Percentiles rank a stretch among this genome's conserved stretches.
Conservation (phyloP, 768 basidiomycete genomes). For the Hericium coralloides region DNA sequence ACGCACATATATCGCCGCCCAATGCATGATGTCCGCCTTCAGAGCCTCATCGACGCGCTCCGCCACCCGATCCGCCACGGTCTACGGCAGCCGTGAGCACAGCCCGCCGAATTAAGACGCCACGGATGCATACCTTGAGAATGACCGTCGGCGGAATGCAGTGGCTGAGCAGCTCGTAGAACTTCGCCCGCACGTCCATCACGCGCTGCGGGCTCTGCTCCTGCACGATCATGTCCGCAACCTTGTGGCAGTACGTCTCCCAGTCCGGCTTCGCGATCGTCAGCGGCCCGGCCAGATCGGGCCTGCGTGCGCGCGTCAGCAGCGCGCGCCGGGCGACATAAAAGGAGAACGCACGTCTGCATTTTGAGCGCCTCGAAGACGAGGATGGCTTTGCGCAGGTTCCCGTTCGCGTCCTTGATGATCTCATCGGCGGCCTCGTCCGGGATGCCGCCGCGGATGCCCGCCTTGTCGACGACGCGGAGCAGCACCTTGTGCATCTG, state of each 20-base stretch:
- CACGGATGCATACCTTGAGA: slow-evolving; percentile 56
- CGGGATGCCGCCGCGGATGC: slow-evolving; percentile 59
- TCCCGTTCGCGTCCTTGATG: slow-evolving; percentile 74
- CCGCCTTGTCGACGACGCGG: slow-evolving; percentile 71
- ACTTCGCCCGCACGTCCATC: slow-evolving; percentile 86
- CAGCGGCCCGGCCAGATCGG: slow-evolving; percentile 73
- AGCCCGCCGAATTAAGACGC: background rate
- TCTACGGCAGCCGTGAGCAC: slow-evolving; percentile 36
- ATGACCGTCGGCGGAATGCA: slow-evolving; percentile 93
- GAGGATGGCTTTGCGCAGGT: slow-evolving; percentile 89
- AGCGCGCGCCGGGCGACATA: background rate
- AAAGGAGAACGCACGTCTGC: slow-evolving; percentile 63
- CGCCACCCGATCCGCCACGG: slow-evolving; percentile 80
- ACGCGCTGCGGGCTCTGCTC: slow-evolving; percentile 87
- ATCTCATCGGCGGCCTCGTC: slow-evolving; percentile 68
- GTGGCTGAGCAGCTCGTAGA: slow-evolving; percentile 93
- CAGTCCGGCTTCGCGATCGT: slow-evolving; percentile 96
- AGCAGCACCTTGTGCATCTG: slow-evolving; percentile 59
- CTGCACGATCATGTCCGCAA: slow-evolving; percentile 81
- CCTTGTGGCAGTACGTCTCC: slow-evolving; percentile 93
- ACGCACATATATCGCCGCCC: slow-evolving; percentile 93
- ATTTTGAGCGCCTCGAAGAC: slow-evolving; percentile 94
- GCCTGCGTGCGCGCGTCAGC: slow-evolving; percentile 31
- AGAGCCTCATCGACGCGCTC: slow-evolving; percentile 84
- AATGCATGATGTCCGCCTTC: slow-evolving; percentile 92